These are phyloP conservation scores for Heimioporus retisporus DNA, from an alignment of 1,284 basidiomycete genomes.

Conservation along the genomic window DNA sequence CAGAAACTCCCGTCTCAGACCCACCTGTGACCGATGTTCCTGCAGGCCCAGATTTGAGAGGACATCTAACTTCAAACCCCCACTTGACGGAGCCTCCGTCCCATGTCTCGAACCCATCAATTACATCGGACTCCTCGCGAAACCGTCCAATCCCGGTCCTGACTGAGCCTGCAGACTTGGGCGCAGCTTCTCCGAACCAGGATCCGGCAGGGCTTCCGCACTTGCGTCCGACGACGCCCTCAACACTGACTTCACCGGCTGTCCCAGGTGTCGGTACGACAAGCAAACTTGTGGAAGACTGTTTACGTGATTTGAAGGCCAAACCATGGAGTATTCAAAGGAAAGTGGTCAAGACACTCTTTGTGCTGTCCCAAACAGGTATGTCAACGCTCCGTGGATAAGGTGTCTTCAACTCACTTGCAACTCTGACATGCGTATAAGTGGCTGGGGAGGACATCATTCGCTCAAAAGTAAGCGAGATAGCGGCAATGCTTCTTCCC, in stretches of 20 bases:
- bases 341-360: neutral
- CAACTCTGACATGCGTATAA: neutral
- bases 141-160: no score
- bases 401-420: neutral
- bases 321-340: neutral
- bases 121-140: no score
- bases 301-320: neutral
- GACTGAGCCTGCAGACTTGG: neutral
- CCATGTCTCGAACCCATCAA: no score
- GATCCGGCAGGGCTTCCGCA: no score
- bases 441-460: neutral
- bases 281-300: neutral
- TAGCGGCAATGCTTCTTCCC: neutral
- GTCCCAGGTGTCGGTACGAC: neutral
- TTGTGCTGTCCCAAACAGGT: neutral
- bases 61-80: no score
- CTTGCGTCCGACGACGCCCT: neutral
- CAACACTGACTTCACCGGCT: neutral
- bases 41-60: no score
- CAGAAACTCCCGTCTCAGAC: neutral
- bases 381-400: neutral
- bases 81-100: no score
- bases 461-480: neutral
- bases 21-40: no score
- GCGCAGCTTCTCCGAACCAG: neutral